A percentile compares a stretch with the other conserved stretches of the same genome.
Conservation (phyloP, 1,284 basidiomycete genomes). For the Fistulinella cinereoalba region DNA sequence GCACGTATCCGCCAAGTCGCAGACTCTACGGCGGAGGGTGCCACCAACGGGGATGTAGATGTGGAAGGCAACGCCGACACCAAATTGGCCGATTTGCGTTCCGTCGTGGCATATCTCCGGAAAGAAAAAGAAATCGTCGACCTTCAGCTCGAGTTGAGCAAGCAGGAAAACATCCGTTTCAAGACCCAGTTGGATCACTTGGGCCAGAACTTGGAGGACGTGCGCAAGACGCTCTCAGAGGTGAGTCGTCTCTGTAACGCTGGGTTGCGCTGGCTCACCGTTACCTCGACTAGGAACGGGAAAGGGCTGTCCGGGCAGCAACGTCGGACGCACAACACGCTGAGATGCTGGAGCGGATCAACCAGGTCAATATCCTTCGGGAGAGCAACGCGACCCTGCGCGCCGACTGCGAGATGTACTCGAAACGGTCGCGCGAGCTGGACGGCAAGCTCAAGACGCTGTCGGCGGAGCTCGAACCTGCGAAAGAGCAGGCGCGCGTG, state of each 20-base stretch:
- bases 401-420: conserved; percentile 66
- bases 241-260: conserved; percentile 33
- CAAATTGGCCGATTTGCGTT: conserved; percentile 70
- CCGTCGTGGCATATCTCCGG: conserved; percentile 79
- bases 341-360: conserved; percentile 85
- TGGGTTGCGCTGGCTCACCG: too few species aligned
- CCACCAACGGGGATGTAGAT: conserved; percentile 46
- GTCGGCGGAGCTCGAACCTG: conserved; percentile 68
- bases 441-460: conserved; percentile 62
- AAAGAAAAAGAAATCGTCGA: conserved; percentile 92
- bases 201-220: conserved; percentile 67
- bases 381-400: conserved; percentile 88
- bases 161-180: conserved; percentile 78
- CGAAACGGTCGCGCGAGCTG: conserved; percentile 63
- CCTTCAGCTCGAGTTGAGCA: conserved; percentile 80
- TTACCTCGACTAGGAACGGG: conserved; percentile 59
- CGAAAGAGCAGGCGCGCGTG: conserved; percentile 67
- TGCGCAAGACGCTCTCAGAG: conserved; percentile 62
- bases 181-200: conserved; percentile 77
- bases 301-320: conserved; percentile 65
- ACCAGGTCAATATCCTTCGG: conserved; percentile 81
- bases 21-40: conserved; percentile 43
- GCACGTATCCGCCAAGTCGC: conserved; percentile 71
- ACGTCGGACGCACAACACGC: conserved; percentile 79
- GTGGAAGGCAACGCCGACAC: conserved; percentile 49